Evolutionary conservation across 768 basidiomycete species (phyloP).

Genomic region (Lyophyllum shimeji): DNA sequence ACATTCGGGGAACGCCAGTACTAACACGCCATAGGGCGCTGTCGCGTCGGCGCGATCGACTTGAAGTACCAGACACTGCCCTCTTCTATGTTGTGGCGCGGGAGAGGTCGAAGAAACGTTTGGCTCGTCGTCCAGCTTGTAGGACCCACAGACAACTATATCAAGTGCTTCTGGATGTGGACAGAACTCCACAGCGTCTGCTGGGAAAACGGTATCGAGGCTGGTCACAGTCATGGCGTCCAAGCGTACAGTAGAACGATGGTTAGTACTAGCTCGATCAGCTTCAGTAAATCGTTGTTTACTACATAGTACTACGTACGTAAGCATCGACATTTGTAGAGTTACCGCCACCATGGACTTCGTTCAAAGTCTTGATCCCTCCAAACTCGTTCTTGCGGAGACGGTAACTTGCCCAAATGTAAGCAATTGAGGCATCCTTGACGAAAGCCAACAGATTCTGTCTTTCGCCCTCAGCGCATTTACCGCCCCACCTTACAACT

Average conservation of each 20-base stretch:
- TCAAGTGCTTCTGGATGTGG: conserved; percentile 59
- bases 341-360: conserved; percentile 50
- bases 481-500: conserved; percentile 66
- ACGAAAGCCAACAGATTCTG: conserved; percentile 42
- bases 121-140: conserved; percentile 62
- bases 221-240: conserved; percentile 11
- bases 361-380: conserved; percentile 67
- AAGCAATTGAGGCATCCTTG: not conserved
- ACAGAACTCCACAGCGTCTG: conserved; percentile 91
- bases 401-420: conserved; percentile 40
- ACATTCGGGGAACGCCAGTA: not conserved
- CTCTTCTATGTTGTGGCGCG: conserved; percentile 47
- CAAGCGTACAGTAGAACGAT: not conserved
- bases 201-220: conserved; percentile 76
- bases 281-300: no score
- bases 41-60: conserved; percentile 28
- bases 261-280: no score
- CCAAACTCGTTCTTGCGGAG: conserved; percentile 62
- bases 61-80: conserved; percentile 73
- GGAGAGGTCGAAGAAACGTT: conserved; percentile 9
- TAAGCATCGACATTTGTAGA: not conserved
- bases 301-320: conserved; percentile 4
- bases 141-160: conserved; percentile 89
- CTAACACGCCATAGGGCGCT: conserved; percentile 36
- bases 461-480: conserved; percentile 61